Conservation (phyloP, 108 stramenopile species). For the Schizochytrium sp. region DNA sequence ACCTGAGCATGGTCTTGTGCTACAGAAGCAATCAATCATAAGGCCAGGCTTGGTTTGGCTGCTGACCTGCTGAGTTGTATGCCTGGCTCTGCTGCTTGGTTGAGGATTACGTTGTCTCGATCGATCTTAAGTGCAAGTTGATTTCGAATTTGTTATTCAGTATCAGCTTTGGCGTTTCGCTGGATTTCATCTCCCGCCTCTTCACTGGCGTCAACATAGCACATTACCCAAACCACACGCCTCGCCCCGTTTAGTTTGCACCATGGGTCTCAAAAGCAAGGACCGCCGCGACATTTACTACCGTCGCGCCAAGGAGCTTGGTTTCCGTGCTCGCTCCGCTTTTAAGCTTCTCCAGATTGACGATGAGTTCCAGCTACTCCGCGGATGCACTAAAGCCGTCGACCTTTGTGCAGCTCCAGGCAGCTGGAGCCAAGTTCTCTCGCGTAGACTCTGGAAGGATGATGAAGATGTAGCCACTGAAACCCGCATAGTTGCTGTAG, state of each 20-base stretch:
- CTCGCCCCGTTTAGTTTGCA: background rate
- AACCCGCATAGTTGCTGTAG: slow-evolving; percentile 89
- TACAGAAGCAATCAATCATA: no score
- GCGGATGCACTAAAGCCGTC: slow-evolving; percentile 80
- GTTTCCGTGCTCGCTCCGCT: slow-evolving; percentile 93
- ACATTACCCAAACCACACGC: no score
- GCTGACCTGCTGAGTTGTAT: no score
- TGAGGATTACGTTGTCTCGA: no score
- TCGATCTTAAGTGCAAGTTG: no score
- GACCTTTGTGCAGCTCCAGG: slow-evolving; percentile 99
- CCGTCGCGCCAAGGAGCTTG: slow-evolving; percentile 85
- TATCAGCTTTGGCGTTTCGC: no score
- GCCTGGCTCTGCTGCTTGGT: no score
- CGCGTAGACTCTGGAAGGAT: background rate
- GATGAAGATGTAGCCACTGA: background rate
- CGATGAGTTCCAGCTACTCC: slow-evolving; percentile 90
- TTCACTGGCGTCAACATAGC: no score
- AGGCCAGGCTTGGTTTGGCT: no score
- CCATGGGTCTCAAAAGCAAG: slow-evolving; percentile 86
- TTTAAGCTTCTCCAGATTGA: slow-evolving; percentile 98
- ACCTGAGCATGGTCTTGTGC: no score
- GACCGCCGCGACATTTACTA: slow-evolving; percentile 99
- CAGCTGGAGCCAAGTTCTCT: slow-evolving; percentile 93
- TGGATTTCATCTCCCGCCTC: no score
- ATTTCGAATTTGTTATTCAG: no score